Evolutionary conservation across 805 yeast species (phyloP).

Genomic region (Clavispora fructus): DNA sequence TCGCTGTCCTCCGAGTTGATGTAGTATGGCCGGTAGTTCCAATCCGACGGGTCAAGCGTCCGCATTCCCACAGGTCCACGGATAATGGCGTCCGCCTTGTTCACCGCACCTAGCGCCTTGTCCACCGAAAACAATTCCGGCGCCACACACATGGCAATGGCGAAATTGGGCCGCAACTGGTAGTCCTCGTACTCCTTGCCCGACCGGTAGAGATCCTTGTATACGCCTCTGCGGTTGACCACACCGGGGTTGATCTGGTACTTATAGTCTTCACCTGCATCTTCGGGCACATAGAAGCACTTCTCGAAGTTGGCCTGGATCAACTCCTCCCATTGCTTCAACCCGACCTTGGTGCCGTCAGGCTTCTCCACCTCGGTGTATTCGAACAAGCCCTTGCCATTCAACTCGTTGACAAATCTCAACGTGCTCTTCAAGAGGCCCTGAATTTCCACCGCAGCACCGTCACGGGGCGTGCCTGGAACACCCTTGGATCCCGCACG

Average conservation of each 20-base stretch:
- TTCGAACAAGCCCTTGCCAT: conserved; percentile 50
- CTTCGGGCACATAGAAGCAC: conserved; percentile 69
- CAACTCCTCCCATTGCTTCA: conserved; percentile 68
- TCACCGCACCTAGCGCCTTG: conserved; percentile 60
- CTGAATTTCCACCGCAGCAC: conserved; percentile 90
- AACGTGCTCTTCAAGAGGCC: conserved; percentile 82
- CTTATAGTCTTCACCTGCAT: conserved; percentile 53
- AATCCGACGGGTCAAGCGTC: conserved; percentile 88
- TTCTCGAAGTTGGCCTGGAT: conserved; percentile 72
- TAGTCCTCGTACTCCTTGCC: conserved; percentile 92
- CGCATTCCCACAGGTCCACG: conserved; percentile 91
- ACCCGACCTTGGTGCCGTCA: conserved; percentile 52
- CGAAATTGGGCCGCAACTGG: conserved; percentile 86
- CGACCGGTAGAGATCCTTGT: conserved; percentile 76
- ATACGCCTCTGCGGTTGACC: conserved; percentile 87
- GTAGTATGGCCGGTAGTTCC: conserved; percentile 88
- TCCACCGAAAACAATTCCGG: conserved; percentile 77
- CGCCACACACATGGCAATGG: conserved; percentile 91
- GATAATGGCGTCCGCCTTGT: conserved; percentile 63
- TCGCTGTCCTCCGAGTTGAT: conserved; percentile 71
- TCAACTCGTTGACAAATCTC: conserved; percentile 67
- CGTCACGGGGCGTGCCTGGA: conserved; percentile 98
- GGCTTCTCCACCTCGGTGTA: conserved; percentile 52
- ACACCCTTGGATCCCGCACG: conserved; percentile 80
- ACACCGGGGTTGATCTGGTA: conserved; percentile 59